Percentiles rank a stretch among this genome's conserved stretches.
Conservation (phyloP, 768 basidiomycete genomes). For the Polyporus arcularius region DNA sequence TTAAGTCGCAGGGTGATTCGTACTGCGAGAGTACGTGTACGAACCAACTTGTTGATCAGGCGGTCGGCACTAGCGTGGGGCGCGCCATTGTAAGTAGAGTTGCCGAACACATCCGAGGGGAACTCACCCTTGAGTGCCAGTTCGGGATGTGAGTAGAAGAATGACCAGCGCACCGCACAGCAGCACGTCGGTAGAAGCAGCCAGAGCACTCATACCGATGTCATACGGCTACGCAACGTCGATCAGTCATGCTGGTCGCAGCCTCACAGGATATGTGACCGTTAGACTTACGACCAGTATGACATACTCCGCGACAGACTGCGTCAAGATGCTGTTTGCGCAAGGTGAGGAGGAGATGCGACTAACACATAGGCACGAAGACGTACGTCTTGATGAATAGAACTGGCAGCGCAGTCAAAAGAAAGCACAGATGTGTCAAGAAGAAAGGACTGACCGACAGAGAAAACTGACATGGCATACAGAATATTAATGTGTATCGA, state of each 20-base stretch:
- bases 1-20: neutral
- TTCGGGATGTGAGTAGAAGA: constrained; percentile 1
- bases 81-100: no score
- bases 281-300: neutral
- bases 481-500: neutral
- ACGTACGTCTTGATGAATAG: neutral
- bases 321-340: no score
- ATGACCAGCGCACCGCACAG: constrained; percentile 7
- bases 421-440: neutral
- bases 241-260: no score
- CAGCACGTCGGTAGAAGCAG: constrained; percentile 4
- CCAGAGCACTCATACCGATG: constrained; percentile 1
- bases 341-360: no score
- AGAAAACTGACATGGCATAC: neutral
- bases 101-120: no score
- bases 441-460: neutral
- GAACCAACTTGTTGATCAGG: constrained; percentile 5
- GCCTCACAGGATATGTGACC: no score
- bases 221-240: neutral
- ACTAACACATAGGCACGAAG: no score
- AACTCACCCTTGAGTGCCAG: constrained; percentile 2
- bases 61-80: neutral
- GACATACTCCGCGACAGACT: no score
- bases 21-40: neutral
- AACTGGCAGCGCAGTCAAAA: neutral